Percentiles rank a stretch among this genome's conserved stretches.
phyloP scores from a whole-genome alignment of 2,329 filamentous ascomycete genomes.

The Aspergillus fijiensis region DNA sequence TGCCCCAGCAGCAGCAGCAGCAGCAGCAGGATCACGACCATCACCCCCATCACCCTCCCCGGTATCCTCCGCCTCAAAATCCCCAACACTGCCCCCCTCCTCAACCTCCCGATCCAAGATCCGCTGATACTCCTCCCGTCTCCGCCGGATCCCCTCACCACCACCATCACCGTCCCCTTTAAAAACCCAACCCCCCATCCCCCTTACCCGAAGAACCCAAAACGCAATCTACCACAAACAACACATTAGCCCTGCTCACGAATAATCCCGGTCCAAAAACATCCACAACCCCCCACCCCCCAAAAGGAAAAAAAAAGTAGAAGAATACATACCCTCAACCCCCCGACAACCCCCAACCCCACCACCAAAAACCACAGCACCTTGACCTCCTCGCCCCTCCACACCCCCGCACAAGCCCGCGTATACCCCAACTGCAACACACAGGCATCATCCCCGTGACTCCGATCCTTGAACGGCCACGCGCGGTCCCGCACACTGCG shows the following conservation, averaged over 20 bases:
- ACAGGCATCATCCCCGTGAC: conserved; percentile 33
- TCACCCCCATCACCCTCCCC: background rate
- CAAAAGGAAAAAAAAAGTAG: background rate
- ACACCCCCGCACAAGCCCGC: conserved; percentile 30
- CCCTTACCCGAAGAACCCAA: background rate
- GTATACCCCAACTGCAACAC: conserved; percentile 32
- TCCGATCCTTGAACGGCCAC: conserved; percentile 39
- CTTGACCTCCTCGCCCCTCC: conserved; percentile 13
- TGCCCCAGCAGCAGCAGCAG: background rate
- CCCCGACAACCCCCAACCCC: background rate
- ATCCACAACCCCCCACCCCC: background rate
- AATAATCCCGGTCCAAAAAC: background rate
- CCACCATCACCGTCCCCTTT: background rate
- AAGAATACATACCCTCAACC: background rate
- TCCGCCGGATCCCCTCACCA: background rate
- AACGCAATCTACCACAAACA: background rate
- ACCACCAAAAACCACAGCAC: background rate
- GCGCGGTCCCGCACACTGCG: conserved; percentile 38
- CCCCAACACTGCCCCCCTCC: background rate
- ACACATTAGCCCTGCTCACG: background rate
- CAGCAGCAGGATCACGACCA: background rate
- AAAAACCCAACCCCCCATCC: background rate
- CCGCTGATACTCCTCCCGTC: background rate
- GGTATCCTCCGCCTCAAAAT: background rate
- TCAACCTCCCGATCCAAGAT: background rate